Percentiles rank a stretch among this genome's conserved stretches.
phyloP scores from a whole-genome alignment of 108 stramenopile species.

The Pseudonitzschia multiseries region DNA sequence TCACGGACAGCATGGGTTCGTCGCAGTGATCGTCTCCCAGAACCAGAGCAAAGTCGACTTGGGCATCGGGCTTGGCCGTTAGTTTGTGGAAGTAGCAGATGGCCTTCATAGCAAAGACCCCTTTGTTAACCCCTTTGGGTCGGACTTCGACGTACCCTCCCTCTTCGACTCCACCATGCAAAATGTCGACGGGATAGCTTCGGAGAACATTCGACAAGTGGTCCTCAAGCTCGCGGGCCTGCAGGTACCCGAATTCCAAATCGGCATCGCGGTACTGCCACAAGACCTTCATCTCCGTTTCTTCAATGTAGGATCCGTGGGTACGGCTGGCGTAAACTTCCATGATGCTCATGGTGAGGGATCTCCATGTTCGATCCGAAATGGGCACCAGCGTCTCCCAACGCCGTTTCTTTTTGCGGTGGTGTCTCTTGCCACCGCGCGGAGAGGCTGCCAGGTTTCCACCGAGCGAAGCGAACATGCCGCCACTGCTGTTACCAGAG shows the following conservation, averaged over 20 bases:
- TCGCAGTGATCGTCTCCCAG: slow-evolving; percentile 94
- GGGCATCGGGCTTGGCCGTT: slow-evolving; percentile 36
- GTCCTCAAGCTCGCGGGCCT: slow-evolving; percentile 95
- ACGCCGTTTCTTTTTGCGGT: slow-evolving; percentile 52
- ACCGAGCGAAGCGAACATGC: not conserved
- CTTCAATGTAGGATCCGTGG: slow-evolving; percentile 89
- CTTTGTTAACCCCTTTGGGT: slow-evolving; percentile 88
- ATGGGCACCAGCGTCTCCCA: slow-evolving; percentile 90
- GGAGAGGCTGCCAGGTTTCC: not conserved
- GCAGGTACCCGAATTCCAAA: slow-evolving; percentile 96
- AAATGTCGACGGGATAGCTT: slow-evolving; percentile 91
- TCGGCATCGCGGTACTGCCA: slow-evolving; percentile 98
- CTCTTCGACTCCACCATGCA: slow-evolving; percentile 87
- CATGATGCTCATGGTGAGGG: slow-evolving; percentile 85
- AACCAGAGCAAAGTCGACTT: slow-evolving; percentile 84
- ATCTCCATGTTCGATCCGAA: slow-evolving; percentile 85
- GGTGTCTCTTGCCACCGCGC: not conserved
- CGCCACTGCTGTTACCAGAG: not conserved
- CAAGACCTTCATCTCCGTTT: slow-evolving; percentile 91
- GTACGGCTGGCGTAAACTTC: slow-evolving; percentile 93
- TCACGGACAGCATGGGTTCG: slow-evolving; percentile 94
- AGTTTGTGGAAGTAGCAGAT: slow-evolving; percentile 51
- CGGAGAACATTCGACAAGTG: slow-evolving; percentile 90
- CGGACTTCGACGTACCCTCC: slow-evolving; percentile 88
- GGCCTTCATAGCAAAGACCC: slow-evolving; percentile 81